Conservation (phyloP, 306 rosid species). For the apple (Malus domestica) region DNA sequence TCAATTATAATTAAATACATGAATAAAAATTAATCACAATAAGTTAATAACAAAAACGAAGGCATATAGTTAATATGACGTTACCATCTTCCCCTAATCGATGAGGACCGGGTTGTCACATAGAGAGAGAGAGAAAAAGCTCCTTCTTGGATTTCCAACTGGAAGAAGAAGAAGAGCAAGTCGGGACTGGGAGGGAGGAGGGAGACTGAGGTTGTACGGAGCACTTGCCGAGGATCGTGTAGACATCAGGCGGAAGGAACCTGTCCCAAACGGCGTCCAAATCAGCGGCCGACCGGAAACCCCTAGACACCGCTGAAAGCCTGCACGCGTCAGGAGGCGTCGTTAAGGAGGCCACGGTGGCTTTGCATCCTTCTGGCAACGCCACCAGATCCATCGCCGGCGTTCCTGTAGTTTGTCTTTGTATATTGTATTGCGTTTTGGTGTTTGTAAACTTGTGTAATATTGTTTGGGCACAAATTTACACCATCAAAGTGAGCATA, state of each 20-base stretch:
- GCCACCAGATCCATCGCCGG: not conserved
- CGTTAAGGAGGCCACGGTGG: slow-evolving; percentile 8
- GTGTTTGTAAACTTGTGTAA: too few species aligned
- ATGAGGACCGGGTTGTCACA: not conserved
- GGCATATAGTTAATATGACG: not conserved
- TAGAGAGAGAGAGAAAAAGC: not conserved
- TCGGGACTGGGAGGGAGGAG: not conserved
- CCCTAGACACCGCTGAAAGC: slow-evolving; percentile 31
- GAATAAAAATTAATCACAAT: too few species aligned
- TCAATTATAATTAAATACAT: too few species aligned
- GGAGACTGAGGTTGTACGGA: not conserved
- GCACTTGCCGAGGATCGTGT: slow-evolving; percentile 4
- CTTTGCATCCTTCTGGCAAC: not conserved
- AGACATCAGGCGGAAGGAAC: slow-evolving; percentile 46
- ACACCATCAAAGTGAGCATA: too few species aligned
- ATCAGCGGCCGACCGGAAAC: slow-evolving; percentile 54
- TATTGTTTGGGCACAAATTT: too few species aligned
- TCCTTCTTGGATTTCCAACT: not conserved
- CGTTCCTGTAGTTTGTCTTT: too few species aligned
- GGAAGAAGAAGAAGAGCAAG: too few species aligned
- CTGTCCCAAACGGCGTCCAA: slow-evolving; percentile 61
- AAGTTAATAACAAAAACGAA: too few species aligned
- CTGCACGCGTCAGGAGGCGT: slow-evolving; percentile 53
- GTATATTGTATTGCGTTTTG: too few species aligned
- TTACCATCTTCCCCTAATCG: not conserved